Evolutionary conservation across 805 yeast species (phyloP).

Genomic region (Scheffersomyces stipitis): DNA sequence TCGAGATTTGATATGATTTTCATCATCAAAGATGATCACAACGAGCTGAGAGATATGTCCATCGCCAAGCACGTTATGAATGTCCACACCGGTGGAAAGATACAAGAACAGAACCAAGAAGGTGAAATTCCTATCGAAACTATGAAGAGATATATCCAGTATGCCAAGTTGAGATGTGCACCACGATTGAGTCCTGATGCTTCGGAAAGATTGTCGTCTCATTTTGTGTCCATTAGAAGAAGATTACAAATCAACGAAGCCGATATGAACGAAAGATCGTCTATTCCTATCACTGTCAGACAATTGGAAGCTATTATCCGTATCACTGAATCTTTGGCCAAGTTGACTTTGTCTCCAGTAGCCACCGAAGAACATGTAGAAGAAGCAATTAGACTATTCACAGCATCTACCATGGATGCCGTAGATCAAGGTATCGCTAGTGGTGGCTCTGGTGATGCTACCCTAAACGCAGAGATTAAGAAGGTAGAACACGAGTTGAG

Average conservation of each 20-base stretch:
- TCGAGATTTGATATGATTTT: constrained; percentile 99
- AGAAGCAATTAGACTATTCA: constrained; percentile 91
- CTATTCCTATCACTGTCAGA: constrained; percentile 96
- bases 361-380: constrained; percentile 90
- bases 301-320: constrained; percentile 97
- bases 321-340: constrained; percentile 92
- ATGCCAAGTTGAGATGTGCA: constrained; percentile 87
- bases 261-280: constrained; percentile 81
- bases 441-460: constrained; percentile 49
- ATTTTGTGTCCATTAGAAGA: constrained; percentile 87
- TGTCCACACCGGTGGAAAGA: constrained; percentile 78
- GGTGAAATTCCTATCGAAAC: constrained; percentile 88
- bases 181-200: constrained; percentile 90
- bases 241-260: constrained; percentile 79
- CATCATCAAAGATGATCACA: constrained; percentile 93
- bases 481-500: constrained; percentile 81
- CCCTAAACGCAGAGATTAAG: constrained; percentile 68
- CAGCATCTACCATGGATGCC: constrained; percentile 98
- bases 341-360: constrained; percentile 74
- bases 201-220: constrained; percentile 83
- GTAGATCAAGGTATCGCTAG: constrained; percentile 62
- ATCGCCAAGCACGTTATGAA: constrained; percentile 95
- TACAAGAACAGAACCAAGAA: constrained; percentile 46
- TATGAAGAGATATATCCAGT: constrained; percentile 90
- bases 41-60: constrained; percentile 76